Base-by-base conservation (phyloP, 495 filamentous ascomycete species). In the Hapsidospora chrysogenum region DNA sequence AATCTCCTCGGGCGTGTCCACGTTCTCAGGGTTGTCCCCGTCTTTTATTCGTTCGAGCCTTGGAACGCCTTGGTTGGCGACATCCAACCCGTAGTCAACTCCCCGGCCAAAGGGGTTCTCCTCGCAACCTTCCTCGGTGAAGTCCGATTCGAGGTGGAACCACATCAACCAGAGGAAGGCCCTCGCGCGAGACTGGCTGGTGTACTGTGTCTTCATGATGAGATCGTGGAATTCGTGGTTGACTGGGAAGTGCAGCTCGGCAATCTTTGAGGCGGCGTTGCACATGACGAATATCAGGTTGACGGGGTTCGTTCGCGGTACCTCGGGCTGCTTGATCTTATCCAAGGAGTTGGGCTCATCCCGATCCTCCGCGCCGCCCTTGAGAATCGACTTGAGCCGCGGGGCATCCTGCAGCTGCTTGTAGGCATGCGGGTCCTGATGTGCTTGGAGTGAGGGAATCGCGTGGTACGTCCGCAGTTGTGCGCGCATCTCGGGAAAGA, bases 401-500 rank as follows among this genome's bases (percentile, higher is more conserved):
- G 89, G 89, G 5, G 89, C 89, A 61, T 97, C 89, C 53, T 97
- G 89, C 6, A 97, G 67, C 50, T 97, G 89, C 53, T 97, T 97
- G 59, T 97, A 95, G 17, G 87, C 83, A 42, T 87, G 86, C 11
- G 85, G 80, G 44, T 96, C 89, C 56, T 92, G 85, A 38, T 81
- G 80, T 27, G 87, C 87, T 60, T 97, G 89, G 3, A 97, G 65
- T 1, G 82, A 94, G 9, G 89, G 89, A 41, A 97, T 97, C 1
- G 92, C 86, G 56, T 97, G 89, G 60, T 96, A 97, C 35, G 89
- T 97, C 52, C 89, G 81, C 22, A 97, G 68, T 45, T 96, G 89
- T 29, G 89, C 89, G 54, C 92, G 84, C 89, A 97, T 97, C 57
- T 97, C 89, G 18, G 92, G 89, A 56, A 97, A 97, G 62, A 97